Evolutionary conservation across 148 eudicot species (phyloP).

Genomic region (Vaccinium corymbosum): DNA sequence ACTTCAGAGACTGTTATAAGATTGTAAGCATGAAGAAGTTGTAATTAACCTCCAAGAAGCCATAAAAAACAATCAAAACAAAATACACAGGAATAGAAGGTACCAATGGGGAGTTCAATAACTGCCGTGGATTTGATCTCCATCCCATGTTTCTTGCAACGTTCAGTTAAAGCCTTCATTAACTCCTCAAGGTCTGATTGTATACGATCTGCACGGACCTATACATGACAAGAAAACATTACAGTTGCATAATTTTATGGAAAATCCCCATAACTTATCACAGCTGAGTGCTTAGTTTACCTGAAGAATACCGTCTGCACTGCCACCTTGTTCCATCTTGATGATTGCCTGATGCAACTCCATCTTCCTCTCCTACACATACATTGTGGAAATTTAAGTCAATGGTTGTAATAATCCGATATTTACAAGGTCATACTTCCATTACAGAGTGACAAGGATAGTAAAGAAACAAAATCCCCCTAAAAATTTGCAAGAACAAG

Average conservation of each 20-base stretch:
- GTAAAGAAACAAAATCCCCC: not conserved
- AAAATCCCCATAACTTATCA: slow-evolving; percentile 6
- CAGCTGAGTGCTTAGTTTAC: slow-evolving; percentile 34
- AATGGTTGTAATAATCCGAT: not conserved
- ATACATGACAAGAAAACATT: slow-evolving; percentile 3
- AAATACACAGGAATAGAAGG: not conserved
- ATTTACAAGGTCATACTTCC: not conserved
- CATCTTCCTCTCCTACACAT: slow-evolving; percentile 67
- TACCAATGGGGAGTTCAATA: slow-evolving; percentile 60
- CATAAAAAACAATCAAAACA: not conserved
- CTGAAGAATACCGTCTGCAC: slow-evolving; percentile 99
- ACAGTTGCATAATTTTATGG: not conserved
- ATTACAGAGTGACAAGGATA: not conserved
- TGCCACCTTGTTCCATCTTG: slow-evolving; percentile 98
- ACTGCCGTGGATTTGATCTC: slow-evolving; percentile 73
- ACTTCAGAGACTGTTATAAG: not conserved
- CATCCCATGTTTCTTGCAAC: slow-evolving; percentile 78
- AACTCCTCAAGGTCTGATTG: slow-evolving; percentile 95
- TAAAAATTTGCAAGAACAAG: not conserved
- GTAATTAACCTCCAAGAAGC: not conserved
- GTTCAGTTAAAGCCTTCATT: slow-evolving; percentile 76
- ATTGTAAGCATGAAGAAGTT: slow-evolving; percentile 3
- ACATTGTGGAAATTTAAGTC: slow-evolving; percentile 14
- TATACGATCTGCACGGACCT: slow-evolving; percentile 98
- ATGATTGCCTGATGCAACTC: slow-evolving; percentile 86